These are phyloP conservation scores for Clavaria fumosa DNA, from an alignment of 768 basidiomycete species.

Conservation along the genomic window DNA sequence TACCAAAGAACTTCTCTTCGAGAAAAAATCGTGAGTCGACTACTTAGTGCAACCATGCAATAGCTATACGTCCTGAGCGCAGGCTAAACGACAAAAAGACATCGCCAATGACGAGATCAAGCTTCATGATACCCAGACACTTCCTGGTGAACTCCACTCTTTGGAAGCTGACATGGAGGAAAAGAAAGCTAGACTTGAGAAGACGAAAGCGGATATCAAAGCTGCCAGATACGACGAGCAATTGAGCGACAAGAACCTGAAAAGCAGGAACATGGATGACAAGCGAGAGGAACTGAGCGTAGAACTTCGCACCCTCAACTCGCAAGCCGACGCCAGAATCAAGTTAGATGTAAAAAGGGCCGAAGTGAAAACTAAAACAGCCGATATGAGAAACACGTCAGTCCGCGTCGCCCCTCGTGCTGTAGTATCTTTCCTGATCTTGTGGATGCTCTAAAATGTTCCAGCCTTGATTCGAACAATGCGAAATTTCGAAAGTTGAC, in stretches of 20 bases:
- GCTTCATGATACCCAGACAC: constrained; percentile 39
- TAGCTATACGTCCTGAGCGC: neutral
- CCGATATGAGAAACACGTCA: constrained; percentile 55
- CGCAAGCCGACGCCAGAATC: constrained; percentile 71
- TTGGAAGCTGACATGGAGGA: constrained; percentile 53
- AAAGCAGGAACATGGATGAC: constrained; percentile 48
- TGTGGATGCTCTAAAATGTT: constrained; percentile 2
- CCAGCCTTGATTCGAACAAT: constrained; percentile 48
- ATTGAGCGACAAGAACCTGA: constrained; percentile 36
- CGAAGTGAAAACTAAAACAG: constrained; percentile 47
- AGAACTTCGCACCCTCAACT: constrained; percentile 55
- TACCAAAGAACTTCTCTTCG: constrained; percentile 35
- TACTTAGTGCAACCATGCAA: neutral
- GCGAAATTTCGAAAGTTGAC: constrained; percentile 49
- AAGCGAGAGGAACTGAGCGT: constrained; percentile 50
- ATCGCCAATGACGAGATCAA: constrained; percentile 37
- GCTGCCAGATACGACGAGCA: constrained; percentile 50
- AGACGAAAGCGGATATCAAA: constrained; percentile 41
- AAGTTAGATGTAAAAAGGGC: constrained; percentile 58
- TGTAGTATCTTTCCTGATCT: neutral
- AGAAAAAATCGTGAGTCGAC: constrained; percentile 38
- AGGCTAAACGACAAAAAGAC: constrained; percentile 36
- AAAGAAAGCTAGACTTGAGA: constrained; percentile 44
- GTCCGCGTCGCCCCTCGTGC: constrained; percentile 20
- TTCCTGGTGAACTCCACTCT: constrained; percentile 38